Conservation (phyloP, 2,329 filamentous ascomycete species). For the Colletotrichum sp. region DNA sequence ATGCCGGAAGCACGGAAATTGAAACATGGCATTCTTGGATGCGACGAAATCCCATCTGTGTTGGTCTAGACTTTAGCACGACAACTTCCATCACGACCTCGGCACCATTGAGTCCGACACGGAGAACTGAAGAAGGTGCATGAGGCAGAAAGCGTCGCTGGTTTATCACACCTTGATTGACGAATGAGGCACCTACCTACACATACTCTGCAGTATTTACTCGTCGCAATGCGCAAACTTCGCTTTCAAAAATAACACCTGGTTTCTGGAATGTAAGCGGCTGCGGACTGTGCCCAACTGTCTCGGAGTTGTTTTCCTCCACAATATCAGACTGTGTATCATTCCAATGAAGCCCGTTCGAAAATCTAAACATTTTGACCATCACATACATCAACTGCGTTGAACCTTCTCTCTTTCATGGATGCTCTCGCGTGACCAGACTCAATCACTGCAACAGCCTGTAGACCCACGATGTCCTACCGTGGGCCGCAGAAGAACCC, state of each 20-base stretch:
- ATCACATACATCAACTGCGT: background rate
- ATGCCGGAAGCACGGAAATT: background rate
- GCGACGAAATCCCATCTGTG: background rate
- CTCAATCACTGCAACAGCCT: background rate
- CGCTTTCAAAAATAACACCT: background rate
- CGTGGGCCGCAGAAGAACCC: conserved; percentile 10
- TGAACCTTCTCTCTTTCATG: background rate
- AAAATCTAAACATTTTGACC: background rate
- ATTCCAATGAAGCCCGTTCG: background rate
- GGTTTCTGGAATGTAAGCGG: background rate
- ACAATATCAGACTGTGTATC: background rate
- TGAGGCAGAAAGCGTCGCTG: background rate
- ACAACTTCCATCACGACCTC: background rate
- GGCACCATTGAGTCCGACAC: background rate
- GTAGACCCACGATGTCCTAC: background rate
- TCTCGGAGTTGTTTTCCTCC: background rate
- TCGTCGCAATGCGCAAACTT: background rate
- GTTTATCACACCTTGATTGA: background rate
- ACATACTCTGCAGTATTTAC: rapidly evolving
- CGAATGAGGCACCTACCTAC: background rate
- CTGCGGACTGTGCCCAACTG: background rate
- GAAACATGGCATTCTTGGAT: background rate
- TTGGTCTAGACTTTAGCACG: background rate
- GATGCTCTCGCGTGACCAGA: background rate
- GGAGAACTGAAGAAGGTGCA: background rate